Base-by-base conservation (phyloP, 139 green algal species). In the Chlorella sorokiniana region DNA sequence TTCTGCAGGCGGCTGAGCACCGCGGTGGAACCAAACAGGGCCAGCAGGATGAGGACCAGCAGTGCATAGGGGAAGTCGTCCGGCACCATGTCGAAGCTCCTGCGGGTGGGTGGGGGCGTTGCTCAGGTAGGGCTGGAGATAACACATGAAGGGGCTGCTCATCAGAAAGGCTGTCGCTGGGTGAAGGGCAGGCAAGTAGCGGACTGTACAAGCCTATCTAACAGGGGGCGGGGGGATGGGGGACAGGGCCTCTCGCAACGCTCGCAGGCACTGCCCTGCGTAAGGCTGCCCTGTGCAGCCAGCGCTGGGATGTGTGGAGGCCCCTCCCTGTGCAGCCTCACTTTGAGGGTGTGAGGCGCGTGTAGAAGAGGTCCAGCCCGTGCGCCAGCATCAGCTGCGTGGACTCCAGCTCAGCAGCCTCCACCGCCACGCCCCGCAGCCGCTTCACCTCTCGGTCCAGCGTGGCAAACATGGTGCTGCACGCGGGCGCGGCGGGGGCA, bases 11-110 rank as follows among this genome's bases (percentile, higher is more conserved):
- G 69, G 18, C 81, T 69, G 48, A 93, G 84, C 27, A 91, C 84
- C 16, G 89, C 71, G 0, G 91, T 83, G 23, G 85, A 93, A 0
- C 82, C 75, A 0, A 84, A 22, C 70, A 98, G 81, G 10, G 41
- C 89, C 18, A 91, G 31, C 35, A 98, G 80, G 2, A 94, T 94
- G 8, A 93, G 64, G 22, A 98, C 75, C 75, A 99, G 90, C 69
- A 99, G 86, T 0, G 88, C 92, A 76, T 95, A 97, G 16, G 89
- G 94, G 85, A 99, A 99, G 81, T 98, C 95, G 65, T 98, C 94
- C 18, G 92, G 88, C 27, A 99, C 83, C 38, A 89, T 89, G 85
- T 99, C 96, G 73, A 97, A 99, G 42, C 78, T 88, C 62, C 41
- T 69, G 62, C 48, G 68, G 63, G 9, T 33, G 61, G 23, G 5